Evolutionary conservation across 2,329 filamentous ascomycete genomes (phyloP).

Genomic region (Chaetothyriales sp.): DNA sequence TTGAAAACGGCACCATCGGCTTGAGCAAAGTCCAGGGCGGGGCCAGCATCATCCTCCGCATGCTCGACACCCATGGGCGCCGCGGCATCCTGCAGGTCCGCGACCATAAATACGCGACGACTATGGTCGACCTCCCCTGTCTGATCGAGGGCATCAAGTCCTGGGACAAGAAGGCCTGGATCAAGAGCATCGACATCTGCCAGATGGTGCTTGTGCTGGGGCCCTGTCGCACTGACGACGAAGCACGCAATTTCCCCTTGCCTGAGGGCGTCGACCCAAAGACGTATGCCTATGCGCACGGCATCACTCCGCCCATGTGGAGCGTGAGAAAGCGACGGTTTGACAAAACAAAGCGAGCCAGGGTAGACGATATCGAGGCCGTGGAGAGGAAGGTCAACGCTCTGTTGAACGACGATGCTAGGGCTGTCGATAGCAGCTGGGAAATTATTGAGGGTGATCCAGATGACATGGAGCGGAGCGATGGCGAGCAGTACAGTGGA

Average conservation of each 20-base stretch:
- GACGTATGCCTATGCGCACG: conserved; percentile 64
- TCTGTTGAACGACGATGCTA: conserved; percentile 54
- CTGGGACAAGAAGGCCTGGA: conserved; percentile 75
- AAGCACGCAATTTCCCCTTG: conserved; percentile 50
- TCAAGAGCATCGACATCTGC: conserved; percentile 76
- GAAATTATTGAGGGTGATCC: conserved; percentile 46
- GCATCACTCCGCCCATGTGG: conserved; percentile 75
- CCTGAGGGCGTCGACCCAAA: conserved; percentile 55
- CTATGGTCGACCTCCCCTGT: conserved; percentile 69
- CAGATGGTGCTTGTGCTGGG: conserved; percentile 77
- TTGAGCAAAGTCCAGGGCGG: conserved; percentile 47
- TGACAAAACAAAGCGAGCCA: conserved; percentile 53
- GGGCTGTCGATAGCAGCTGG: conserved; percentile 44
- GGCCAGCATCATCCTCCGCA: conserved; percentile 65
- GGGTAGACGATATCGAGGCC: conserved; percentile 68
- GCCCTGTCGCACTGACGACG: conserved; percentile 48
- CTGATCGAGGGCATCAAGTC: conserved; percentile 86
- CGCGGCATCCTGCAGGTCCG: conserved; percentile 58
- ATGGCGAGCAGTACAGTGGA: conserved; percentile 23
- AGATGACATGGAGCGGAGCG: conserved; percentile 5
- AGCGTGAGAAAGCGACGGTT: conserved; percentile 71
- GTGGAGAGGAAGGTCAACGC: conserved; percentile 67
- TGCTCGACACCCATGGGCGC: conserved; percentile 53
- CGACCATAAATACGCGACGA: conserved; percentile 57
- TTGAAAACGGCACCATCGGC: conserved; percentile 65